Percentiles rank a stretch among this genome's conserved stretches.
These are phyloP conservation scores for Chalciporus chontae DNA, from an alignment of 768 basidiomycete genomes.

Conservation along the genomic window DNA sequence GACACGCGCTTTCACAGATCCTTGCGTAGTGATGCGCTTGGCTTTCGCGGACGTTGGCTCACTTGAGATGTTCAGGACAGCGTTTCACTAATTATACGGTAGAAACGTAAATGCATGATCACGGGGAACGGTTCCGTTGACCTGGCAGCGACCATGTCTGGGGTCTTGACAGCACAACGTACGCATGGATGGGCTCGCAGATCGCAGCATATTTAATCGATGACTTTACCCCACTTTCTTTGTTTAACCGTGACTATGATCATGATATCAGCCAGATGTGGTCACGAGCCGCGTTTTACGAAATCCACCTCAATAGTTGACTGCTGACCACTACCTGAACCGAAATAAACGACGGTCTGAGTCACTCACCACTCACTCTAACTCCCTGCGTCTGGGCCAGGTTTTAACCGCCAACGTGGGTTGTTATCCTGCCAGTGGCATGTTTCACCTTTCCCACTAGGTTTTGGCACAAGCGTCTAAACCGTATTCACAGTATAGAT, in stretches of 20 bases:
- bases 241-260: no score
- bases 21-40: slow-evolving; percentile 9
- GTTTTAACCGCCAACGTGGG: background rate
- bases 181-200: no score
- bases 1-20: slow-evolving; percentile 39
- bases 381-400: background rate
- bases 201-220: background rate
- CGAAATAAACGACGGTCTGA: background rate
- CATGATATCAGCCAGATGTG: no score
- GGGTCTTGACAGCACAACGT: no score
- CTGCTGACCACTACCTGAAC: background rate
- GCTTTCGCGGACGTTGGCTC: background rate
- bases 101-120: no score
- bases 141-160: no score
- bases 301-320: no score
- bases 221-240: no score
- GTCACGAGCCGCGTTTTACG: no score
- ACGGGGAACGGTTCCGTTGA: no score
- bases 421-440: no score
- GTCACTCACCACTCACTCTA: background rate
- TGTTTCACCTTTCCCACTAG: background rate
- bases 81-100: no score
- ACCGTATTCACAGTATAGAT: background rate
- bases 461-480: background rate
- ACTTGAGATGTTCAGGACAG: background rate